Base-by-base conservation (phyloP, 2,329 filamentous ascomycete genomes). In the Pestalotiopsis sp. region DNA sequence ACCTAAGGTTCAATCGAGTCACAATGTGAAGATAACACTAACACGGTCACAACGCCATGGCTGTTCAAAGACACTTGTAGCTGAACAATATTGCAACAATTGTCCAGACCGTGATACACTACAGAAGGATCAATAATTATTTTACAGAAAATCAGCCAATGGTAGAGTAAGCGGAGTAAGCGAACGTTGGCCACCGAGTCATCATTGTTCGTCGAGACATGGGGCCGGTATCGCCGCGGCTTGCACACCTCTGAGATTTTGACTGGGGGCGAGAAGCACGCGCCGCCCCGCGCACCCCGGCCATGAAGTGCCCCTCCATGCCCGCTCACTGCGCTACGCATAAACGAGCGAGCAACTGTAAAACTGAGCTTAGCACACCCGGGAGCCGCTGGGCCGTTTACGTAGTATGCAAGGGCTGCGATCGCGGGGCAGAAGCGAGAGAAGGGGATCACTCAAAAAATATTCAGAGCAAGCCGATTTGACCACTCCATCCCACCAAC, bases 161-260 rank as follows among this genome's bases (percentile, higher is more conserved):
- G 6, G 59, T 17, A 62, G 59, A 62, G 59, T 62, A 62, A 62
- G 59, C 59, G 59, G 57, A 59, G 57, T 59, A 59, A 59, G 57
- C 25, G 27, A 62, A 62, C 14, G 27, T 13, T 59, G 25, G 57
- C 14, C 23, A 59, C 57, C 23, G 57, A 27, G 57, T 40, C 59
- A 36, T 36, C 31, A 36, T 36, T 38, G 25, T 20, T 11, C n/a
- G 59, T 36, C 25, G 4, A 13, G 38, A 40, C 40, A 52, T 36
- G n/a, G 40, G 61, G 38, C 38, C 61, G 61, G 61, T 49, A 64
- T 64, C 61, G 61, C 61, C 61, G 40, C 41, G 25, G 31, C n/a
- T n/a, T 25, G 17, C 20, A 64, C 14, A 25, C n/a, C 61, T 17
- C 20, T n/a, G 41, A 40, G 31, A 52, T 23, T 52, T 52, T 52